Base-by-base conservation (phyloP, 768 basidiomycete genomes). In the Lentinula boryana region DNA sequence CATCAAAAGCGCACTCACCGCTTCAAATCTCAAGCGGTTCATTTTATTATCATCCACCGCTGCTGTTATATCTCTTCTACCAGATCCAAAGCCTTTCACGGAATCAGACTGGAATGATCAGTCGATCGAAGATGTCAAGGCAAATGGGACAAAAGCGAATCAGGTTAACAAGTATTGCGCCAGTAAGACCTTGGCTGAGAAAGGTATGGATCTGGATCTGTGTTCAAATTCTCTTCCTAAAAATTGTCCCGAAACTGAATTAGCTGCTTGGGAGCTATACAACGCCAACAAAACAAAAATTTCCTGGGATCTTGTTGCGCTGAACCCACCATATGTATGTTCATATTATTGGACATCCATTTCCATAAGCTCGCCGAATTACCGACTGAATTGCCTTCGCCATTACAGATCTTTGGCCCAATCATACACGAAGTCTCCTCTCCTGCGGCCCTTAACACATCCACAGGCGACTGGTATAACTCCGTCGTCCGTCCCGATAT, bases 1-100 rank as follows among this genome's bases (percentile, higher is more conserved):
- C 13, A 73, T 93, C 27, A 72, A 82, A 62, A 84, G 84, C 48
- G 79, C 84, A 8, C 68, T 80, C 58, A 85, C 49, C 66, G 66
- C 73, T 62, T 62, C 74, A 31, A 60, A 66, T 21, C 72, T 87
- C 63, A 77, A 83, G 68, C 77, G 85, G 6, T 71, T 88, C 32
- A 78, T 86, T 32, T 66, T 85, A 64, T 84, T 82, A 0, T 80
- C 80, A 16, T 84, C 84, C 2, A 71, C 66, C 40, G 84, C 80
- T 7, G 68, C 81, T 0, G 53, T 81, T 23, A 56, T 74, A 1
- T 51, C 58, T 43, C 4, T 27, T 46, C 63, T 53, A 13, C 62
- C 68, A 6, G 58, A 35, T 0, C 27, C 64, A 7, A 52, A 60
- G 1, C 67, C 70, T 8, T 74, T 68, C 63, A 68, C 65, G 35